phyloP scores from a whole-genome alignment of 148 eudicot genomes.

The Oxyria digyna region DNA sequence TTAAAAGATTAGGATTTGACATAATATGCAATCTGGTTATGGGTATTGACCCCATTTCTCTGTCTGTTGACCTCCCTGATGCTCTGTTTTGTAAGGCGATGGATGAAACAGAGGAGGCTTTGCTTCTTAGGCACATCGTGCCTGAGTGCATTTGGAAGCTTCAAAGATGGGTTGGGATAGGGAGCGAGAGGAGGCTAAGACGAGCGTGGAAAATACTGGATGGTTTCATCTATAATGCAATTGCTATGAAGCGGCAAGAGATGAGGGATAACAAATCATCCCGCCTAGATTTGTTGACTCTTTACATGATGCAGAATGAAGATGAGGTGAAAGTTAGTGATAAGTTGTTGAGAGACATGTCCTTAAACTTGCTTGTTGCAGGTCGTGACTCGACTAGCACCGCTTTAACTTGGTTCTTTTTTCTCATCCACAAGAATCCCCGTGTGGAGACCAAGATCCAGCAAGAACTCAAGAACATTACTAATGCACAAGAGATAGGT shows the following conservation, averaged over 20 bases:
- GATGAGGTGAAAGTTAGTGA: not conserved
- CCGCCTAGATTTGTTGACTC: not conserved
- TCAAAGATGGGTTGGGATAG: conserved; percentile 25
- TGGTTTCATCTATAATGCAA: not conserved
- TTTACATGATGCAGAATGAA: not conserved
- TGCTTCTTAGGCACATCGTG: conserved; percentile 17
- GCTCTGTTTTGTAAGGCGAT: conserved; percentile 29
- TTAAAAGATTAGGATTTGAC: conserved; percentile 30
- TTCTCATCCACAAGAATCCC: conserved; percentile 1
- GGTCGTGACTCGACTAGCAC: conserved; percentile 1
- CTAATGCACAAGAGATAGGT: no score
- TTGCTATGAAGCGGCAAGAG: not conserved
- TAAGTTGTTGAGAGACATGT: conserved; percentile 9
- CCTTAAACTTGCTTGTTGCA: conserved; percentile 1
- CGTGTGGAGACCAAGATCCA: not conserved
- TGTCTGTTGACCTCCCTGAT: conserved; percentile 15
- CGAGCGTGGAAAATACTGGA: not conserved
- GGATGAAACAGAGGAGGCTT: conserved; percentile 30
- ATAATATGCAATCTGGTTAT: conserved; percentile 26
- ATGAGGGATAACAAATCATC: not conserved
- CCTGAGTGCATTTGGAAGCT: conserved; percentile 28
- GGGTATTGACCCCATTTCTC: conserved; percentile 24
- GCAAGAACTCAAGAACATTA: not conserved
- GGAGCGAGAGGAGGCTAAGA: conserved; percentile 14
- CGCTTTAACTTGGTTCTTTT: conserved; percentile 2